Base-by-base conservation (phyloP, 352 stramenopile genomes). In the Pythium aquatile region DNA sequence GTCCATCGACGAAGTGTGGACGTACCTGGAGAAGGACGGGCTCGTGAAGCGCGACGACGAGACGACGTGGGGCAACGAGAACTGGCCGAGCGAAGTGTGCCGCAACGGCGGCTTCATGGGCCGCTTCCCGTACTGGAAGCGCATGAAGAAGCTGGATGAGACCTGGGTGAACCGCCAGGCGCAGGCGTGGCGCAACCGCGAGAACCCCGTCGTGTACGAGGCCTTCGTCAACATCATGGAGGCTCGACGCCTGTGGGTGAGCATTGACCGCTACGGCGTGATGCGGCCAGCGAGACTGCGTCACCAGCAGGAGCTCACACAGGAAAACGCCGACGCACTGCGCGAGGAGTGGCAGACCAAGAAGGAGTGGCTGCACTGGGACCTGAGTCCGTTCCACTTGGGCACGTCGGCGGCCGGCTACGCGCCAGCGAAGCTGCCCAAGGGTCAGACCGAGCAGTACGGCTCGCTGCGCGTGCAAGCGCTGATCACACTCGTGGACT, bases 291-390 rank as follows among this genome's bases (percentile, higher is more conserved):
- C 72, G 7, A 54, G 59, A 35, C 55, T 83, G 52, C 69, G 72
- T 13, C 71, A 79, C 48, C 60, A 71, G 32, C 53, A 67, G 20
- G 44, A 64, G 16, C 26, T 26, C 16, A 32, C 51, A 35, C 58
- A 77, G 44, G 70, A 70, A 39, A 77, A 76, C 20, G 72, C 66
- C n/a, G 72, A 68, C 10, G 61, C 64, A 28, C 53, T 79, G 24
- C 51, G 67, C 2, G 57, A 74, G 20, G 64, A 79, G 42, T 78
- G 75, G 67, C 73, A 79, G 66, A 83, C 75, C 55, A 80, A 80
- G 62, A 76, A 79, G 54, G 72, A 83, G 24, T 83, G 75, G 75
- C 59, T 83, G 44, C 75, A 83, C 58, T 83, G 75, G 75, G 75
- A 83, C 47, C 62, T 83, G 14, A 83, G 73, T 65, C 72, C 75